These are phyloP conservation scores for Gnomoniopsis sp. DNA, from an alignment of 2,329 filamentous ascomycete genomes.

Conservation along the genomic window DNA sequence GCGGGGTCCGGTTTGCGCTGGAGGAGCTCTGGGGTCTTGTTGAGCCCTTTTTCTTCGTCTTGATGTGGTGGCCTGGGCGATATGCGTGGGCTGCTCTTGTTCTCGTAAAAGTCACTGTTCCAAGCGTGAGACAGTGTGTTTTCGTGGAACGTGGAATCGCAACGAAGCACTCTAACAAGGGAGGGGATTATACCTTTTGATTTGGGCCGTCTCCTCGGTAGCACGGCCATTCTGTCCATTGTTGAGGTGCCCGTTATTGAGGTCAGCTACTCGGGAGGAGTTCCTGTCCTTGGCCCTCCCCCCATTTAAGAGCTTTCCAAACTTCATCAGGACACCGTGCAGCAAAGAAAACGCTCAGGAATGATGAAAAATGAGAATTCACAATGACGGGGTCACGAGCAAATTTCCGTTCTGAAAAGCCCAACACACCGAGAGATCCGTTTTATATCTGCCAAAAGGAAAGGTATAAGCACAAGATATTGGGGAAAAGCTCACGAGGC, in stretches of 20 bases:
- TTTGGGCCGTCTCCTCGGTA: neutral
- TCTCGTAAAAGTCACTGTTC: neutral
- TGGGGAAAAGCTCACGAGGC: no score
- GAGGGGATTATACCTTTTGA: neutral
- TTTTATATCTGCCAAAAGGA: no score
- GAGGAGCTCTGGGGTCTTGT: neutral
- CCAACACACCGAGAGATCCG: no score
- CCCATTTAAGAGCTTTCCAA: neutral
- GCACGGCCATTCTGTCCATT: no score
- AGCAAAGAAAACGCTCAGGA: no score
- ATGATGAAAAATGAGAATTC: no score
- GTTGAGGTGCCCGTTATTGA: neutral
- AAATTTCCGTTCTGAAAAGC: no score
- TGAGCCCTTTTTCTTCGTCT: no score
- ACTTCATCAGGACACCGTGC: neutral
- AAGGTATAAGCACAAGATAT: no score
- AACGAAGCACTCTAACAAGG: no score
- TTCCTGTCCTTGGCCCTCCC: neutral
- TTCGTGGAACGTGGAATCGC: no score
- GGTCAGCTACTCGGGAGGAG: neutral
- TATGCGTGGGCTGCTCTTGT: neutral
- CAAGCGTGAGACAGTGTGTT: neutral
- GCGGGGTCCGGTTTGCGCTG: neutral
- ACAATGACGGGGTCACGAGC: no score
- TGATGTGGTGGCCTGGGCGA: neutral